Conservation (phyloP, 768 basidiomycete species). For the Russula virescens region DNA sequence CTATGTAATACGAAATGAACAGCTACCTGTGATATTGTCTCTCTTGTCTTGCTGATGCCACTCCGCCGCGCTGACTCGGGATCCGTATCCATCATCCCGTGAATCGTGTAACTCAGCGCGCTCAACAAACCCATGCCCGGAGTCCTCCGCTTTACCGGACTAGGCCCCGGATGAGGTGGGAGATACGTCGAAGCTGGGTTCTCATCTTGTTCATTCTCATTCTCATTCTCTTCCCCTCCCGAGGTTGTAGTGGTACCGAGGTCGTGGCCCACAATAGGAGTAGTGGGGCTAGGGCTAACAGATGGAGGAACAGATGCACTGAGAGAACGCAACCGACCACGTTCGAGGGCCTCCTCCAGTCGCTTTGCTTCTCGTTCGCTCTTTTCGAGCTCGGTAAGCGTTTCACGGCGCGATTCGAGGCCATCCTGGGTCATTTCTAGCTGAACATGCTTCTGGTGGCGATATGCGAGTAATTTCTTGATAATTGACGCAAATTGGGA, state of each 20-base stretch:
- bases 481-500: constrained; percentile 92
- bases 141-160: constrained; percentile 52
- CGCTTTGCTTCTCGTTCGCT: constrained; percentile 87
- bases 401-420: constrained; percentile 76
- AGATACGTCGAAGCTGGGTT: constrained; percentile 44
- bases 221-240: constrained; percentile 26
- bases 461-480: constrained; percentile 88
- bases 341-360: constrained; percentile 79
- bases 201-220: constrained; percentile 30
- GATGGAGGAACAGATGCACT: constrained; percentile 3
- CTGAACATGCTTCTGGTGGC: constrained; percentile 97
- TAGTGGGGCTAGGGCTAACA: neutral
- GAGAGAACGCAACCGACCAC: constrained; percentile 39
- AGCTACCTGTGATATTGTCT: constrained; percentile 87
- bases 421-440: constrained; percentile 95
- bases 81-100: constrained; percentile 98
- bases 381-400: constrained; percentile 85
- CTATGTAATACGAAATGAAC: neutral
- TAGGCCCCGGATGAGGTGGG: constrained; percentile 78
- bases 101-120: constrained; percentile 89
- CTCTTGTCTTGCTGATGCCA: constrained; percentile 89
- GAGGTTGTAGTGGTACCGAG: neutral
- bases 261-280: neutral
- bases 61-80: constrained; percentile 93
- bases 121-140: constrained; percentile 85